A percentile compares a stretch with the other conserved stretches of the same genome.
Evolutionary conservation across 371 early-diverging fungal species (phyloP).

Genomic region (Rhizopus stolonifer): DNA sequence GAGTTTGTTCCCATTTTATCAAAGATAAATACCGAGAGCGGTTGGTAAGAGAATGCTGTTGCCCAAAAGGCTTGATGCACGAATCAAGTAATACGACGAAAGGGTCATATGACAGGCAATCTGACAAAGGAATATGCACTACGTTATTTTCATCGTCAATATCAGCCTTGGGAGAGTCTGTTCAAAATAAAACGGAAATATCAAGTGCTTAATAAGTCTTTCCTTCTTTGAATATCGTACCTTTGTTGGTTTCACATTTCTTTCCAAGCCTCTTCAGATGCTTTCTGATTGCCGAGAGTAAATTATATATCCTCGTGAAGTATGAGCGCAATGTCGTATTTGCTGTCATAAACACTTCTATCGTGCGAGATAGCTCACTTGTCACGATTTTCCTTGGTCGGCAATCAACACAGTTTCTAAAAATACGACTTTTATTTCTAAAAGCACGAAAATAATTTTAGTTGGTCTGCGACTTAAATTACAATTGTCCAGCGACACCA

Average conservation of each 20-base stretch:
- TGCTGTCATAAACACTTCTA: no score
- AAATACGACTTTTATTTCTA: no score
- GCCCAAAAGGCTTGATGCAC: slow-evolving; percentile 19
- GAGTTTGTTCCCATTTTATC: slow-evolving; percentile 8
- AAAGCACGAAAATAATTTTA: no score
- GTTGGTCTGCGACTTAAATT: no score
- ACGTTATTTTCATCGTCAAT: neutral
- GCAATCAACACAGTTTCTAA: no score
- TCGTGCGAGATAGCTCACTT: no score
- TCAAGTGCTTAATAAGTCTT: neutral
- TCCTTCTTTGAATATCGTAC: neutral
- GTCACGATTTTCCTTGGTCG: no score
- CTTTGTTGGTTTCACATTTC: neutral
- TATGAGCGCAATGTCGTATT: no score
- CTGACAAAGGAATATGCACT: neutral
- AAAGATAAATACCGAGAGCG: slow-evolving; percentile 11
- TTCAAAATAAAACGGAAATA: neutral
- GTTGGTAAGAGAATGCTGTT: slow-evolving; percentile 15
- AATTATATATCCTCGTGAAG: neutral
- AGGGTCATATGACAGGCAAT: slow-evolving; percentile 1
- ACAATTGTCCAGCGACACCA: no score
- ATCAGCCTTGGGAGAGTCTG: neutral
- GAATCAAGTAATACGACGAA: slow-evolving; percentile 18
- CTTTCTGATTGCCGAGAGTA: neutral
- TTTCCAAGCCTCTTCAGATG: neutral